Evolutionary conservation across 768 basidiomycete genomes (phyloP).

Genomic region (Suillus tomentosus): DNA sequence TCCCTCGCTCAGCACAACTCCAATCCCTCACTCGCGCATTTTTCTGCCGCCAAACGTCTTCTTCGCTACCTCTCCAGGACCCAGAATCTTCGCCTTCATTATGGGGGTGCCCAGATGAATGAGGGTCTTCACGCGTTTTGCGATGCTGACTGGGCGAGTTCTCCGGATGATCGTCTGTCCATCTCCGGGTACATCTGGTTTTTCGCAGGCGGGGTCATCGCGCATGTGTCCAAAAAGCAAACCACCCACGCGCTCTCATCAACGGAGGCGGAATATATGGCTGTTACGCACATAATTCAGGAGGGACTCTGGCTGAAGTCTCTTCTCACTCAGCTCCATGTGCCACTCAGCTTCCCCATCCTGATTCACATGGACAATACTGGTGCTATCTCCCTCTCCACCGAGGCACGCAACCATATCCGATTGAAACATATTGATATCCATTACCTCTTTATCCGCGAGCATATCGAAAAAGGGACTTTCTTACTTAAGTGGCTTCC

Average conservation of each 20-base stretch:
- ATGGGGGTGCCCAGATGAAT: neutral
- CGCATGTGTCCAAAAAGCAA: conserved; percentile 15
- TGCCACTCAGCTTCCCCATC: neutral
- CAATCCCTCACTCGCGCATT: neutral
- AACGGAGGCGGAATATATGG: conserved; percentile 31
- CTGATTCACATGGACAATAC: neutral
- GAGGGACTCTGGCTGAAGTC: conserved; percentile 3
- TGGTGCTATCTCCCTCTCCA: neutral
- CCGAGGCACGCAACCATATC: neutral
- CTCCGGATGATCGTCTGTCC: neutral
- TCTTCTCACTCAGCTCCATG: neutral
- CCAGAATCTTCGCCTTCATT: neutral
- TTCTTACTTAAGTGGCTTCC: neutral
- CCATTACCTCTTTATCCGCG: neutral
- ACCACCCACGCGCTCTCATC: conserved; percentile 20
- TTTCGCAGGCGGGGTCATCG: neutral
- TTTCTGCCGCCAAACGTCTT: neutral
- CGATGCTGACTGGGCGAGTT: neutral
- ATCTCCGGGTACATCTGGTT: neutral
- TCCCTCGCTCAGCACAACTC: neutral
- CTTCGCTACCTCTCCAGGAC: neutral
- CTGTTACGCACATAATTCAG: conserved; percentile 7
- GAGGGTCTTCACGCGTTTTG: neutral
- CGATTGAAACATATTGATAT: neutral
- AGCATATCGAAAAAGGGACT: neutral